phyloP scores from a whole-genome alignment of 345 rosid genomes.

The Ceriops decandra region DNA sequence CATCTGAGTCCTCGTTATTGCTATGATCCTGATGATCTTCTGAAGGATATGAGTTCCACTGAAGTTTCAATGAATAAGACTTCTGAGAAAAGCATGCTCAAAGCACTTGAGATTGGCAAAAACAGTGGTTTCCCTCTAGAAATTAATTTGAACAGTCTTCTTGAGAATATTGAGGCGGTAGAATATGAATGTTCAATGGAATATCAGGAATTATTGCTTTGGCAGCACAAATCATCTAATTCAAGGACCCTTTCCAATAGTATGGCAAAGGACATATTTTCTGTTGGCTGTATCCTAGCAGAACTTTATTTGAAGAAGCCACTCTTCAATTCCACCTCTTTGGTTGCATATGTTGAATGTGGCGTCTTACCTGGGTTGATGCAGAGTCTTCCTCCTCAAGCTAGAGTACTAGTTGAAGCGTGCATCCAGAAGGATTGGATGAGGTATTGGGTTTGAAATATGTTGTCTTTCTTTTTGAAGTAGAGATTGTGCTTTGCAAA shows the following conservation, averaged over 20 bases:
- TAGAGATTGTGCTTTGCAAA: neutral
- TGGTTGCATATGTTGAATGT: slow-evolving; percentile 43
- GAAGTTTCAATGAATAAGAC: slow-evolving; percentile 33
- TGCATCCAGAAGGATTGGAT: slow-evolving; percentile 66
- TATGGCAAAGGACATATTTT: slow-evolving; percentile 67
- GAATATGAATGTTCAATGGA: slow-evolving; percentile 48
- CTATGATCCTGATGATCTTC: slow-evolving; percentile 20
- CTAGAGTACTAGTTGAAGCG: slow-evolving; percentile 67
- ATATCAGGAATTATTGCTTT: slow-evolving; percentile 61
- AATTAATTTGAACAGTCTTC: slow-evolving; percentile 56
- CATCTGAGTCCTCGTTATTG: slow-evolving; percentile 60
- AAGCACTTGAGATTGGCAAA: slow-evolving; percentile 33
- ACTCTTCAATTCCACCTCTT: slow-evolving; percentile 64
- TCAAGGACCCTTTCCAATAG: slow-evolving; percentile 35
- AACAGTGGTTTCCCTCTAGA: slow-evolving; percentile 28
- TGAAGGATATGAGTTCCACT: slow-evolving; percentile 25
- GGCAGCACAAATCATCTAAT: slow-evolving; percentile 55
- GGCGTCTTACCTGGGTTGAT: slow-evolving; percentile 53
- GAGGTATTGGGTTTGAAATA: slow-evolving; percentile 40
- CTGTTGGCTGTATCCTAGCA: slow-evolving; percentile 77
- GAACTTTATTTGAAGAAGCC: slow-evolving; percentile 75
- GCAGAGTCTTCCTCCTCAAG: slow-evolving; percentile 71
- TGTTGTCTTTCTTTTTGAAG: neutral
- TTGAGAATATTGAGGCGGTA: slow-evolving; percentile 55
- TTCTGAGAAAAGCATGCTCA: slow-evolving; percentile 24